phyloP scores from a whole-genome alignment of 768 basidiomycete genomes.

The Tylopilus cervinicoccineus region DNA sequence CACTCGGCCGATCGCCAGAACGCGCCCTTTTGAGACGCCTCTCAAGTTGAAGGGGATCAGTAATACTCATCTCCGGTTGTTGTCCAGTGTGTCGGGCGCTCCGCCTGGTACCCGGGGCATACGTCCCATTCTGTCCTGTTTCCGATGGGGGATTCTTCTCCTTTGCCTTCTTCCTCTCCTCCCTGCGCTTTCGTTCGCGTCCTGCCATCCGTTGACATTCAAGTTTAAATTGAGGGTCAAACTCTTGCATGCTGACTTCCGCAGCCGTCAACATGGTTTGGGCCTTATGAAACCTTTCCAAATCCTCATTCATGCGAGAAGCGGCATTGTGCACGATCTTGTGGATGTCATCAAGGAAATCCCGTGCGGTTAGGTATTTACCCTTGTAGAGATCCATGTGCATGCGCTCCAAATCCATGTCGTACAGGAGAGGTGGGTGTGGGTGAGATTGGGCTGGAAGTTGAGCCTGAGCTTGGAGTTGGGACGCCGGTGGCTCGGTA shows the following conservation, averaged over 20 bases:
- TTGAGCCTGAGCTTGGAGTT: constrained; percentile 36
- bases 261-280: constrained; percentile 87
- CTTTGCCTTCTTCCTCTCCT: constrained; percentile 43
- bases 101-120: constrained; percentile 55
- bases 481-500: constrained; percentile 25
- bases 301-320: constrained; percentile 55
- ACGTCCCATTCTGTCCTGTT: constrained; percentile 28
- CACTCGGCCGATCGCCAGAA: constrained; percentile 50
- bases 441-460: constrained; percentile 35
- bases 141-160: constrained; percentile 22
- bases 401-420: constrained; percentile 93
- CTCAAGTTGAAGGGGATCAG: constrained; percentile 73
- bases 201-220: constrained; percentile 90
- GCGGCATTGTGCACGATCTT: constrained; percentile 78
- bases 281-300: constrained; percentile 74
- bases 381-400: constrained; percentile 79
- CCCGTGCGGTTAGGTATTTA: constrained; percentile 81
- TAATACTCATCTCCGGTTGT: constrained; percentile 65
- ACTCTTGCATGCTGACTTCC: constrained; percentile 82
- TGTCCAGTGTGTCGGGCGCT: constrained; percentile 74
- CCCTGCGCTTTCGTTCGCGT: constrained; percentile 64
- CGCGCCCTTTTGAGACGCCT: constrained; percentile 71
- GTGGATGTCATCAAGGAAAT: constrained; percentile 80
- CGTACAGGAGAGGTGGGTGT: constrained; percentile 51
- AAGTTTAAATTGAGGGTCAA: constrained; percentile 68